Base-by-base conservation (phyloP, 73 alveolate genomes). In the Paramecium biaurelia region DNA sequence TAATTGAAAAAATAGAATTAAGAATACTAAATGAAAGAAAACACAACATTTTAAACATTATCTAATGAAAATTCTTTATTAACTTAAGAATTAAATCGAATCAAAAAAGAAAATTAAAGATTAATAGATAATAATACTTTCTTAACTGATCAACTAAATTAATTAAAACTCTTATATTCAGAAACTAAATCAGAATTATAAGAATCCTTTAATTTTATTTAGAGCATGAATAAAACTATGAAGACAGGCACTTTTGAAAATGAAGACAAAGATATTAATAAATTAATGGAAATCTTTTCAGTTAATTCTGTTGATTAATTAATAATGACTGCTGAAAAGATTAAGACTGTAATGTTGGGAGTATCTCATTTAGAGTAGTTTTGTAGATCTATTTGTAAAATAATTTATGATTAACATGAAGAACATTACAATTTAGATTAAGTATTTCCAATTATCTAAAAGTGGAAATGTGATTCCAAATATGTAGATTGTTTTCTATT, bases 331-430 rank as follows among this genome's bases (percentile, higher is more conserved):
- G 94, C 94, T 1, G 72, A 89, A 42, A 89, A 89, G 26, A 72
- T 82, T 42, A 82, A 70, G 43, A 58, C 70, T 32, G 92, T 89
- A 18, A 89, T 89, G 94, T 11, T 70, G n/a, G 94, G 92, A 5
- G 87, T 89, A 3, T 82, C 89, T 38, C 70, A 70, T 45, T 58
- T 89, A 82, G 94, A 89, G 47, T 28, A 41, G 21, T 82, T 89
- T 30, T 82, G 85, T 7, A 70, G 74, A 37, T 70, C 76, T 12
- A 89, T 89, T 37, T 70, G 92, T 63, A 85, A 89, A 43, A 70
- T 89, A 8, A 82, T 89, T 32, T 70, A 57, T 41, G 94, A 89
- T 18, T 84, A 89, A n/a, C 37, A 58, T 30, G 87, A 70, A 45
- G 70, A 89, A 72, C 21, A 70, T 28, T 58, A 89, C 32, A 70